These are phyloP conservation scores for Fusarium irregulare DNA, from an alignment of 2,329 filamentous ascomycete genomes.

Conservation along the genomic window DNA sequence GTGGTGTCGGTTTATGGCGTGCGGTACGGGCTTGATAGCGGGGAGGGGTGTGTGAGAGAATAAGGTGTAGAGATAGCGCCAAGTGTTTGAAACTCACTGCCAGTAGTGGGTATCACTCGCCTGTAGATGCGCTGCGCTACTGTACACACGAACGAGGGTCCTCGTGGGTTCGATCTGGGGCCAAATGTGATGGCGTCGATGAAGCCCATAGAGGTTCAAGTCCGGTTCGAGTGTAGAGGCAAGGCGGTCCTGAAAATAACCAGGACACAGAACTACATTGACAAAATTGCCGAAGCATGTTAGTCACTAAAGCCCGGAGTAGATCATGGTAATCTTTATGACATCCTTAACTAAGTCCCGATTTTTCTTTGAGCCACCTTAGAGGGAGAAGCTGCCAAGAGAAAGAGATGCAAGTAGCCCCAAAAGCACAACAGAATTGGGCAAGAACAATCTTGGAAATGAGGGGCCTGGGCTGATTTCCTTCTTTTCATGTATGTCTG, in stretches of 20 bases:
- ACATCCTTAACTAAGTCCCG: too few relatives aligned
- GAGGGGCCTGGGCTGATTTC: conserved; percentile 27
- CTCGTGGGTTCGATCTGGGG: conserved; percentile 39
- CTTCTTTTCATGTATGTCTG: neutral
- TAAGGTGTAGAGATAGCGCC: conserved; percentile 39
- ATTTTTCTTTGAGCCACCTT: too few relatives aligned
- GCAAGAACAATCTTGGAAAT: conserved; percentile 29
- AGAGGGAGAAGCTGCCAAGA: conserved; percentile 26
- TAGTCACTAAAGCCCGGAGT: too few relatives aligned
- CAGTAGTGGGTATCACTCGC: conserved; percentile 8
- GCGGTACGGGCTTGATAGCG: conserved; percentile 36
- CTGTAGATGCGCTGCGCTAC: conserved; percentile 14
- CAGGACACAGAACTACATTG: too few relatives aligned
- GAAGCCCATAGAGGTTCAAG: conserved; percentile 37
- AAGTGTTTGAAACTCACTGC: conserved; percentile 25
- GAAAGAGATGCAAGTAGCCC: conserved; percentile 35
- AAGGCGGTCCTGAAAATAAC: too few relatives aligned
- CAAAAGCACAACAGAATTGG: conserved; percentile 15
- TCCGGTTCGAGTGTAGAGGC: conserved; percentile 10
- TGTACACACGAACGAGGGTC: conserved; percentile 16
- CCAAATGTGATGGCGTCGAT: conserved; percentile 39
- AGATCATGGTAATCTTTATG: too few relatives aligned
- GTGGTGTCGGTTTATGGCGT: conserved; percentile 44
- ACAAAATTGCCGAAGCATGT: too few relatives aligned
- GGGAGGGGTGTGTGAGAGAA: conserved; percentile 27